Base-by-base conservation (phyloP, 345 rosid genomes). In the Clausena lansium region DNA sequence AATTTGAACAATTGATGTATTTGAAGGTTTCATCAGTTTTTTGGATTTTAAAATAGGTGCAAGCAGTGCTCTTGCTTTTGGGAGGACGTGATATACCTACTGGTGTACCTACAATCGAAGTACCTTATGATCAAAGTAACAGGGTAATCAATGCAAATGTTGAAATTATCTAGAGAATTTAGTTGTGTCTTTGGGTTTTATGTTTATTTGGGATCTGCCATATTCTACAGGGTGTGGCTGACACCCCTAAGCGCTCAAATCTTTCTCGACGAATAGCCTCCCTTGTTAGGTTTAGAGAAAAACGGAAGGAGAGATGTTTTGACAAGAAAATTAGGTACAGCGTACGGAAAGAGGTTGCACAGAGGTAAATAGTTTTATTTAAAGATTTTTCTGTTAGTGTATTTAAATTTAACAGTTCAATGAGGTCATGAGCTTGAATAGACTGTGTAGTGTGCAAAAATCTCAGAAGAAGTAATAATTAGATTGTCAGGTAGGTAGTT, bases 301-400 rank as follows among this genome's bases (percentile, higher is more conserved):
- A 91, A 76, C 82, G 93, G 28, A 91, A 91, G 86, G 95, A 89
- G 86, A 85, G 95, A 84, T 89, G 93, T 81, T 91, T 91, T 81
- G 95, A 89, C 81, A 91, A 91, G 88, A 91, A 89, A 84, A 89
- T 91, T 83, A 82, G 95, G 76, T 91, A 91, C 77, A 86, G 89
- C 1, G 89, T 91, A 69, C 86, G 95, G 45, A 89, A 88, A 83
- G 93, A 91, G 86, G 95, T 91, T 73, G 95, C 95, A 28, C 91
- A 89, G 76, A 89, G 95, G 95, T 91, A 81, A 74, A 74, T 20
- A 30, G 17, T 58, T 45, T 27, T 28, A 24, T 41, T 11, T 58
- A 22, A 17, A 32, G 33, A 52, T 35, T 57, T 28, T 45, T 41
- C 32, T 9, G 4, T n/a, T 39, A 24, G 50, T 45, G 13, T 17